Evolutionary conservation across 345 rosid species (phyloP), one percentile per base, ranked within the genome.

Genomic region (Populus deltoides): DNA sequence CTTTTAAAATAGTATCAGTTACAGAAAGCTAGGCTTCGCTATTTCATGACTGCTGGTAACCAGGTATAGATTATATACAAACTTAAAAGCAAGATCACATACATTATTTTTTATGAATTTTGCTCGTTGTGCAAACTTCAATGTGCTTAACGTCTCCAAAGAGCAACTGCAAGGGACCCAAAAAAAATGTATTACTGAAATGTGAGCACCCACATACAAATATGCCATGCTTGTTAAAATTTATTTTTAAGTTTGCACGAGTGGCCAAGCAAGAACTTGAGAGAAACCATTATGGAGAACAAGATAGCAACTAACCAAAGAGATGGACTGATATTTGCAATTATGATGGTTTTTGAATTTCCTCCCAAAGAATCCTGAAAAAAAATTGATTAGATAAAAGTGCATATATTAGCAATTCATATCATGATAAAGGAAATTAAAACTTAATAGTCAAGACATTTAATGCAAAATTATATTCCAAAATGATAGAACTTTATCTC

Each of bases 121-220:
- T 71, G 99, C 99, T 74, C 99, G 94, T 86, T 96, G 98, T 36
- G 98, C 99, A 85, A 96, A 96, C 92, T 96, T 96, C 87, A 96
- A 86, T 74, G 99, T 96, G 88, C 98, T 92, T 74, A 93, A 69
- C 33, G 99, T 96, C 92, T 96, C 99, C 88, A 92, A 24, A 15
- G 97, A 93, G 83, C 93, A 93, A 78, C 99, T 96, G 90, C 90
- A 86, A 68, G 70, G 53, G 49, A 39, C 70, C 38, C 43, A 71
- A 71, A 69, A 27, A 24, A n/a, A 71, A 66, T 20, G 65, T n/a
- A 49, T 38, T 55, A 25, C 18, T 15, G 20, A 55, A 41, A 61
- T 29, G 24, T 72, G 67, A 24, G 24, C 47, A 71, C 35, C 31
- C 45, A 4, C 2, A 35, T 3, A 7, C 3, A 53, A 25, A 38